A percentile compares a stretch with the other conserved stretches of the same genome.
Conservation (phyloP, 2,329 filamentous ascomycete genomes). For the Tolypocladium cylindrosporum region DNA sequence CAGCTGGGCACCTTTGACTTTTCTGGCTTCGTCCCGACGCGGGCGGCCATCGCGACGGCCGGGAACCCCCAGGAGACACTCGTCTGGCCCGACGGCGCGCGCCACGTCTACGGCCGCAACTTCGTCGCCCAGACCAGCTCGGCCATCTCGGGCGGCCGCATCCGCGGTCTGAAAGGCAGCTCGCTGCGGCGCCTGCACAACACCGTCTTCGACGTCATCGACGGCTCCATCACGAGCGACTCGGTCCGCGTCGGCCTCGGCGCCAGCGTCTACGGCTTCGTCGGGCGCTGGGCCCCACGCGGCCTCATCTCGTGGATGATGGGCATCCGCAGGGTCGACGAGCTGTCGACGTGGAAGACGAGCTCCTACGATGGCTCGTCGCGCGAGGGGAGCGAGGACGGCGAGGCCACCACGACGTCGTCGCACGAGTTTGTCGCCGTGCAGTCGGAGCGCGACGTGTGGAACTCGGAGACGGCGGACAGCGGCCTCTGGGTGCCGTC, state of each 20-base stretch:
- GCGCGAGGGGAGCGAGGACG: constrained; percentile 24
- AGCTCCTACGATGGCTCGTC: constrained; percentile 28
- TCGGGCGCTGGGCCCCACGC: constrained; percentile 70
- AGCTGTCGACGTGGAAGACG: constrained; percentile 44
- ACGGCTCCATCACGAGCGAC: constrained; percentile 48
- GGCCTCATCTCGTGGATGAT: constrained; percentile 88
- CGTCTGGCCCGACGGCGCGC: constrained; percentile 52
- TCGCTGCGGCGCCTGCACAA: constrained; percentile 73
- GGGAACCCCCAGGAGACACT: constrained; percentile 37
- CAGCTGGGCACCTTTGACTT: constrained; percentile 90
- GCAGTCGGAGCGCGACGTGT: constrained; percentile 29
- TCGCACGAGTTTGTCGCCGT: constrained; percentile 42
- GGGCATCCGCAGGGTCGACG: constrained; percentile 57
- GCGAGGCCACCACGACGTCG: constrained; percentile 15
- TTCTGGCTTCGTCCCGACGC: constrained; percentile 48
- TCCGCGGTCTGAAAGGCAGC: constrained; percentile 55
- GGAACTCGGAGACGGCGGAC: constrained; percentile 30
- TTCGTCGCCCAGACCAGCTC: constrained; percentile 46
- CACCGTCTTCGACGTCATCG: constrained; percentile 82
- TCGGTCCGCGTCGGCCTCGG: constrained; percentile 77
- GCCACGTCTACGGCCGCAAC: constrained; percentile 52
- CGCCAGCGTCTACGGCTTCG: constrained; percentile 72
- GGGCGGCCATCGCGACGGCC: constrained; percentile 24
- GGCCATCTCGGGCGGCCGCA: constrained; percentile 44
- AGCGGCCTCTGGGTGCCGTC: constrained; percentile 34